phyloP scores from a whole-genome alignment of 2,329 filamentous ascomycete genomes.

The Diplodia sapinea region DNA sequence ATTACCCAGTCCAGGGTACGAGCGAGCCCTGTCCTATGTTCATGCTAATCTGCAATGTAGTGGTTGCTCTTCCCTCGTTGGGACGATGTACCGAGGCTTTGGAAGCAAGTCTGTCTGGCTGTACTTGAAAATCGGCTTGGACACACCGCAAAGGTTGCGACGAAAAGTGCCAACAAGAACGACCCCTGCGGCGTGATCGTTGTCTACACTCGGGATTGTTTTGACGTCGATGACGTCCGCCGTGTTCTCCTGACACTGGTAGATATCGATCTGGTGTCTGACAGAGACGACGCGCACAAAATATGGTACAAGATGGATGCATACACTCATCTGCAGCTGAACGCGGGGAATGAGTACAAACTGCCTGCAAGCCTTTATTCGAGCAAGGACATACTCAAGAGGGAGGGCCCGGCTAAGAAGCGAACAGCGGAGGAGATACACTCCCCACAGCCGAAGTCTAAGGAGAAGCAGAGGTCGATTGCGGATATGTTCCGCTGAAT shows the following conservation, averaged over 20 bases:
- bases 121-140: conserved; percentile 74
- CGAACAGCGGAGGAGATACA: conserved; percentile 21
- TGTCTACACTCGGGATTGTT: conserved; percentile 78
- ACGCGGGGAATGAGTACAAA: conserved; percentile 49
- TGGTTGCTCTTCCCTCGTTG: conserved; percentile 75
- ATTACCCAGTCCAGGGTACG: not conserved
- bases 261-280: conserved; percentile 64
- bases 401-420: conserved; percentile 5
- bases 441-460: not conserved
- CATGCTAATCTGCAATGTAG: conserved; percentile 46
- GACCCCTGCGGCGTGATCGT: conserved; percentile 67
- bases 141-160: conserved; percentile 73
- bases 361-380: conserved; percentile 52
- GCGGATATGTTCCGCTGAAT: conserved; percentile 11
- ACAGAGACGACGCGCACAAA: conserved; percentile 44
- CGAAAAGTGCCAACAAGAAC: conserved; percentile 49
- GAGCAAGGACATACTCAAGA: conserved; percentile 45
- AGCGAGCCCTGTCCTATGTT: not conserved
- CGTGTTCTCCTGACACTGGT: conserved; percentile 69
- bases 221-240: conserved; percentile 69
- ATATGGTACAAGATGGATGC: conserved; percentile 82
- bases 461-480: conserved; percentile 11
- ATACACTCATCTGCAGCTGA: conserved; percentile 54
- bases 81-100: conserved; percentile 64
- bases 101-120: conserved; percentile 70